A percentile compares a stretch with the other conserved stretches of the same genome.
phyloP scores from a whole-genome alignment of 2,329 filamentous ascomycete genomes.

The Hypoxylon sp. region DNA sequence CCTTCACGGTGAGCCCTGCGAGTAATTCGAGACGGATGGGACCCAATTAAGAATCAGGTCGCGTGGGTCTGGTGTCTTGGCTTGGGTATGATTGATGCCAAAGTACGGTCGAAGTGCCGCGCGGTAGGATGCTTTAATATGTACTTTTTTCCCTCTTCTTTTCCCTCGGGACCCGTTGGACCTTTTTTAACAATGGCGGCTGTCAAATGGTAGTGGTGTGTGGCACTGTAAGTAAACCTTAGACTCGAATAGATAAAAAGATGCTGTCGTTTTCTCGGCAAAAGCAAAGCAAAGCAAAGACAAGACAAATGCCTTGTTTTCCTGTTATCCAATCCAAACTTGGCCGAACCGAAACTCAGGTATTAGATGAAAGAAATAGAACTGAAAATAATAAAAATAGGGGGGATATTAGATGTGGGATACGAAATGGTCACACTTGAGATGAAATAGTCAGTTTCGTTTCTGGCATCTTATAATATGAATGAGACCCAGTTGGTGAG shows the following conservation, averaged over 20 bases:
- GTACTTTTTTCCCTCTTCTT: conserved; percentile 7
- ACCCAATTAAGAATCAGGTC: conserved; percentile 38
- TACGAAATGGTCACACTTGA: conserved; percentile 10
- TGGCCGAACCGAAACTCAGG: too few relatives aligned
- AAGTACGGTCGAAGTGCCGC: conserved; percentile 17
- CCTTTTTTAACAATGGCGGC: conserved; percentile 4
- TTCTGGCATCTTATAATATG: conserved; percentile 17
- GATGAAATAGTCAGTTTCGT: conserved; percentile 10
- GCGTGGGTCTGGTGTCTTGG: conserved; percentile 39
- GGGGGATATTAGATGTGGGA: conserved; percentile 16
- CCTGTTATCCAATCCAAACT: too few relatives aligned
- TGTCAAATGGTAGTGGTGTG: conserved; percentile 18
- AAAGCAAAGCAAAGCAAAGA: too few relatives aligned
- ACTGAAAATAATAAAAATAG: too few relatives aligned
- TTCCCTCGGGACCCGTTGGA: conserved; percentile 3
- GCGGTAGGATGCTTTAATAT: conserved; percentile 27
- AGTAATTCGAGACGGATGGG: conserved; percentile 30
- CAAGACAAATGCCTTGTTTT: too few relatives aligned
- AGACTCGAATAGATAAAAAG: not conserved
- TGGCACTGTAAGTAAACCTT: conserved; percentile 15
- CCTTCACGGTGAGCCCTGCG: conserved; percentile 23
- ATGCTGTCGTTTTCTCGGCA: not conserved
- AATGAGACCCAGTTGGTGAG: conserved; percentile 8
- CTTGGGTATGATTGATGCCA: conserved; percentile 12
- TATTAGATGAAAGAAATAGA: too few relatives aligned